These are phyloP conservation scores for Aphanoascus verrucosus DNA, from an alignment of 2,329 filamentous ascomycete genomes.

Conservation along the genomic window DNA sequence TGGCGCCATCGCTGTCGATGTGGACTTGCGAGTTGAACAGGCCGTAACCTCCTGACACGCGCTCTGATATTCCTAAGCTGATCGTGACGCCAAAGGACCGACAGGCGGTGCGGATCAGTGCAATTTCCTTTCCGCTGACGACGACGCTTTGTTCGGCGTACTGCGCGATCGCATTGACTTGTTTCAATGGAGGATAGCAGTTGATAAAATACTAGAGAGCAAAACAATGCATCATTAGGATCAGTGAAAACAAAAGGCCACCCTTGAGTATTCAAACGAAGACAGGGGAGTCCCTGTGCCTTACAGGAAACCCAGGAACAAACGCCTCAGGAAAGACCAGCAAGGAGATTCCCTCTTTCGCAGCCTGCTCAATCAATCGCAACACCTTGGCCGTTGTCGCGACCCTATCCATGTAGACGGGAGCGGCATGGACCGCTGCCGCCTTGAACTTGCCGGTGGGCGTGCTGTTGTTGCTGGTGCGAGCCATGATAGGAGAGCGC, in stretches of 20 bases:
- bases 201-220: constrained; percentile 28
- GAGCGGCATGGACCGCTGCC: constrained; percentile 29
- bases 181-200: constrained; percentile 28
- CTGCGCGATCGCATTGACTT: constrained; percentile 24
- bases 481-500: background rate
- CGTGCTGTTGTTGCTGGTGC: background rate
- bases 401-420: constrained; percentile 30
- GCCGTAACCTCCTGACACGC: constrained; percentile 25
- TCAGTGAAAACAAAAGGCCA: background rate
- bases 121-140: constrained; percentile 25
- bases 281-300: background rate
- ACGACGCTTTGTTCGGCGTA: constrained; percentile 29
- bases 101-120: constrained; percentile 26
- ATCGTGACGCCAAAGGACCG: constrained; percentile 25
- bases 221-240: background rate
- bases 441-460: constrained; percentile 23
- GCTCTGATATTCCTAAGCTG: constrained; percentile 28
- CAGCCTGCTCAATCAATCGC: constrained; percentile 27
- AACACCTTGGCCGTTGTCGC: constrained; percentile 27
- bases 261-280: background rate
- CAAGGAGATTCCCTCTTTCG: constrained; percentile 23
- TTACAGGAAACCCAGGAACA: constrained; percentile 28
- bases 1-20: constrained; percentile 25
- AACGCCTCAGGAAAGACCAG: constrained; percentile 31
- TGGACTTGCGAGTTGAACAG: constrained; percentile 30